Evolutionary conservation across 192 early-diverging fungal genomes (phyloP), one percentile per base, ranked within the genome.

Genomic region (Umbelopsis sp.): DNA sequence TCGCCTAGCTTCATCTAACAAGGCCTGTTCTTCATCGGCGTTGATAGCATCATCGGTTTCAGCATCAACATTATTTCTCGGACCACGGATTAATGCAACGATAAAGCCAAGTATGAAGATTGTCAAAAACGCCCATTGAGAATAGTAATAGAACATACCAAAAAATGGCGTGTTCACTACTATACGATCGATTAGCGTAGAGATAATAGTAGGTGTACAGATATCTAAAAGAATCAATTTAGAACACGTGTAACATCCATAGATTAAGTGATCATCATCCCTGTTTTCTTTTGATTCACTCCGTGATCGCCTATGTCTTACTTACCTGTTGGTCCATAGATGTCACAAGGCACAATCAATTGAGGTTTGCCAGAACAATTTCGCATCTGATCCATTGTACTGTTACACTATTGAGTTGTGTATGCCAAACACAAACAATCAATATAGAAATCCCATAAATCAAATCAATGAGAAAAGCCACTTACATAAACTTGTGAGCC

Each of bases 401-500:
- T 76, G 70, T 88, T 88, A 73, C 86, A 88, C 82, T 86, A 77
- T n/a, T n/a, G n/a, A n/a, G n/a, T n/a, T n/a, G n/a, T 16, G 20
- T 22, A 41, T 45, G 29, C 7, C 31, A 32, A 32, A 25, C 26
- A 32, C 2, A 32, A 32, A 29, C 21, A 26, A 32, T 32, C 54
- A 52, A 52, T 25, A 9, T 0, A 36, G 9, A 16, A 47, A 50
- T 45, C 1, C 16, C 2, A 56, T 51, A 22, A 16, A 16, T 24
- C n/a, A 24, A 8, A 49, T 20, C 24, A 36, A 66, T 21, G 26
- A 32, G 4, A 38, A 38, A 38, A 38, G 36, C 36, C 26, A 80
- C 84, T 81, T 77, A 86, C 85, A 54, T 85, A 89, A 62, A 79
- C 73, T 66, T 90, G 88, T 41, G 82, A 84, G 26, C 88, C 88